Evolutionary conservation across 441 rosid genomes (phyloP).

Genomic region (Capsella rubella): DNA sequence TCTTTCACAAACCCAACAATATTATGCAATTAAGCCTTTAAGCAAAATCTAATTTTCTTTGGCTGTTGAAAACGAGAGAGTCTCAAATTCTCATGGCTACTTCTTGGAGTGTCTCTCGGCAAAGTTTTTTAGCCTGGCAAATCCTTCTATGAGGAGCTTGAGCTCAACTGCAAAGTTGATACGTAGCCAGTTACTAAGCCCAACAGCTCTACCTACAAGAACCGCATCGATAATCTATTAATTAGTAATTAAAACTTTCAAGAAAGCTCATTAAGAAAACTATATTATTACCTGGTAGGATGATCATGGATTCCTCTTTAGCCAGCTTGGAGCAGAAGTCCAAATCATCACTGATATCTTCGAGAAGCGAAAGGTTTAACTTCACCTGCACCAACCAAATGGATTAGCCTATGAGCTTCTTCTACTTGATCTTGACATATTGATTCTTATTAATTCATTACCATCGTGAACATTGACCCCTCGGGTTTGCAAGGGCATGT

Average conservation of each 20-base stretch:
- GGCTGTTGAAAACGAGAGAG: constrained; percentile 1
- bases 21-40: not conserved
- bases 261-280: constrained; percentile 10
- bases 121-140: constrained; percentile 53
- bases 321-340: constrained; percentile 45
- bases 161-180: constrained; percentile 55
- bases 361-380: constrained; percentile 33
- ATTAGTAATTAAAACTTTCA: not conserved
- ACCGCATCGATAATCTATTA: not conserved
- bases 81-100: constrained; percentile 11
- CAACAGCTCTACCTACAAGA: constrained; percentile 49
- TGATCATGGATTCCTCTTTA: constrained; percentile 41
- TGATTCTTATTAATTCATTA: constrained; percentile 5
- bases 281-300: constrained; percentile 38
- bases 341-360: constrained; percentile 42
- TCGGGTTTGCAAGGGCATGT: constrained; percentile 50
- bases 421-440: not conserved
- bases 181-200: constrained; percentile 59
- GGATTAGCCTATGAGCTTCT: constrained; percentile 6
- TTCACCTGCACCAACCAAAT: constrained; percentile 34
- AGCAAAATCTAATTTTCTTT: constrained; percentile 21
- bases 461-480: constrained; percentile 49
- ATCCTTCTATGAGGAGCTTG: constrained; percentile 48
- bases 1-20: not conserved
- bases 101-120: constrained; percentile 51